A percentile compares a stretch with the other conserved stretches of the same genome.
Conservation (phyloP, 2,329 filamentous ascomycete genomes). For the Leptoxyphium fumago region DNA sequence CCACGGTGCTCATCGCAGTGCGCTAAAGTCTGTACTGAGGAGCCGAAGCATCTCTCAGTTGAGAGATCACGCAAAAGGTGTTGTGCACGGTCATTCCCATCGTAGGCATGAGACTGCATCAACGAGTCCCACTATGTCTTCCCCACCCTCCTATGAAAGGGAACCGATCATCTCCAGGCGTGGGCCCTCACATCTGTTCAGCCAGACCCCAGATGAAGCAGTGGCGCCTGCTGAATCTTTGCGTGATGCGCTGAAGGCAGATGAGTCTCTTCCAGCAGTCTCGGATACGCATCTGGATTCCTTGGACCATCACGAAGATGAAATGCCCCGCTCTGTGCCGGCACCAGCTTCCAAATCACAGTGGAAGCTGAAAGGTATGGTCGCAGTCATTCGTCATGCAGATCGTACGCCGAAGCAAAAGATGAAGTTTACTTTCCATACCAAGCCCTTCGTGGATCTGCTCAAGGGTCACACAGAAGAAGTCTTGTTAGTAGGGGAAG, state of each 20-base stretch:
- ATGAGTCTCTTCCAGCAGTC: background rate
- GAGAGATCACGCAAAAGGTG: slow-evolving; percentile 21
- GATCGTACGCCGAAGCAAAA: slow-evolving; percentile 98
- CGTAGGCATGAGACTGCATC: slow-evolving; percentile 5
- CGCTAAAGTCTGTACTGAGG: slow-evolving; percentile 46
- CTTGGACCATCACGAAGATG: background rate
- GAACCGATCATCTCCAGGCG: slow-evolving; percentile 3
- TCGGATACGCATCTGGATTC: background rate
- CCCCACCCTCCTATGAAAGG: slow-evolving; percentile 25
- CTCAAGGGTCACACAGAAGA: slow-evolving; percentile 94
- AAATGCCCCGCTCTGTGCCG: slow-evolving; percentile 22
- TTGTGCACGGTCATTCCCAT: slow-evolving; percentile 9
- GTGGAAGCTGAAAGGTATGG: slow-evolving; percentile 96
- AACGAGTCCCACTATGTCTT: slow-evolving; percentile 28
- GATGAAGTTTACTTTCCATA: slow-evolving; percentile 98
- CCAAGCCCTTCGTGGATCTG: slow-evolving; percentile 85
- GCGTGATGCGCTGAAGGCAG: background rate
- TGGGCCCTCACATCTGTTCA: slow-evolving; percentile 1
- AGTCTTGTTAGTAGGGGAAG: slow-evolving; percentile 82
- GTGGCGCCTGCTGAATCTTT: background rate
- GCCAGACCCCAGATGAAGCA: background rate
- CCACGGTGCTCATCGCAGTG: slow-evolving; percentile 23
- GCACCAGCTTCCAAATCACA: slow-evolving; percentile 62
- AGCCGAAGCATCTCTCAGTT: slow-evolving; percentile 51
- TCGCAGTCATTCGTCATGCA: slow-evolving; percentile 89